phyloP scores from a whole-genome alignment of 805 yeast species.

The Nakazawaea siamensis region DNA sequence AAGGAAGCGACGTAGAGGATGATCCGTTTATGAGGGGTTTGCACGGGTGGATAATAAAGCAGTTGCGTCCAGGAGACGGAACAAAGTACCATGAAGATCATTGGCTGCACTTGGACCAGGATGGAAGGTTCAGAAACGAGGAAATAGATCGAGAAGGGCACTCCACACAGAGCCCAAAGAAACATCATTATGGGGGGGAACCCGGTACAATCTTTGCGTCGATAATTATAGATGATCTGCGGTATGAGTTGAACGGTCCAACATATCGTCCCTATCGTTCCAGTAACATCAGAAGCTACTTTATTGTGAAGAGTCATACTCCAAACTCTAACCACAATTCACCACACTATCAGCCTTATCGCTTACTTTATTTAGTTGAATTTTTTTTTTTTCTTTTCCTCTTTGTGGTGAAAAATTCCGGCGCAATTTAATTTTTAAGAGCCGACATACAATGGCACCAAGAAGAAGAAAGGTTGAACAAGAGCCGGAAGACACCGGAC shows the following conservation, averaged over 20 bases:
- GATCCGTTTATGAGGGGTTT: slow-evolving; percentile 23
- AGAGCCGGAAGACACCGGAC: too few relatives aligned
- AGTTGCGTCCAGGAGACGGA: slow-evolving; percentile 38
- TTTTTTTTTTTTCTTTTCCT: too few relatives aligned
- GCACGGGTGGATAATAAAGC: slow-evolving; percentile 44
- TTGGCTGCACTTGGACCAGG: slow-evolving; percentile 46
- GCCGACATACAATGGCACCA: not conserved
- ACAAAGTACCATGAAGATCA: slow-evolving; percentile 44
- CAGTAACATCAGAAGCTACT: slow-evolving; percentile 66
- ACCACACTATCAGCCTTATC: too few relatives aligned
- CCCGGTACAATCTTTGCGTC: slow-evolving; percentile 75
- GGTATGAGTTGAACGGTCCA: slow-evolving; percentile 94
- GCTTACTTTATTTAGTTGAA: too few relatives aligned
- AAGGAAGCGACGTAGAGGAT: slow-evolving; percentile 23
- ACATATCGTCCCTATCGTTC: slow-evolving; percentile 80
- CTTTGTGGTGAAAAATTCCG: not conserved
- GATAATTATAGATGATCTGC: slow-evolving; percentile 68
- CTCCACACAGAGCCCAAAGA: slow-evolving; percentile 63
- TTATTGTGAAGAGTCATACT: slow-evolving; percentile 8
- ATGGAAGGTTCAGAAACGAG: slow-evolving; percentile 38
- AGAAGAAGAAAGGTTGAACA: not conserved
- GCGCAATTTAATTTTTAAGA: not conserved
- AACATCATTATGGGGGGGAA: slow-evolving; percentile 85
- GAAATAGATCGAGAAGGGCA: slow-evolving; percentile 46
- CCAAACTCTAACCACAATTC: too few relatives aligned